Evolutionary conservation across 257 asterid species (phyloP).

Genomic region (Solanum lycopersicoides): DNA sequence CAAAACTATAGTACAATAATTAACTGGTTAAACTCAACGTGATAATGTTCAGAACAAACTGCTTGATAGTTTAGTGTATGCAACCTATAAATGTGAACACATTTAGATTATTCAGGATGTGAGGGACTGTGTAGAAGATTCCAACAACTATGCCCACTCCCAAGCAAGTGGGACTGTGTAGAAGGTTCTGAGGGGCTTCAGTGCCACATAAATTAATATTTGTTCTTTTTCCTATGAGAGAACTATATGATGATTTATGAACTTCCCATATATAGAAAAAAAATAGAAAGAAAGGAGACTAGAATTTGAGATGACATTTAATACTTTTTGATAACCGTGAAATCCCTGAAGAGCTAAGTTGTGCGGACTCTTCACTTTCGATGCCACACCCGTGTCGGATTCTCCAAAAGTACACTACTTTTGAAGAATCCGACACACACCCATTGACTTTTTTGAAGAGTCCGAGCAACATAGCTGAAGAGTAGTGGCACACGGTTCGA

Average conservation of each 20-base stretch:
- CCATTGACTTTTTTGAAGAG: too few species aligned
- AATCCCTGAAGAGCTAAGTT: not conserved
- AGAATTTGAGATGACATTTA: not conserved
- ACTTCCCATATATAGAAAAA: not conserved
- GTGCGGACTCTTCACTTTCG: too few species aligned
- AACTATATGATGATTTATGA: not conserved
- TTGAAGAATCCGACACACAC: too few species aligned
- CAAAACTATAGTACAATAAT: not conserved
- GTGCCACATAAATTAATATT: not conserved
- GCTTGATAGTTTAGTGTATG: not conserved
- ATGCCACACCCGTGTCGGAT: too few species aligned
- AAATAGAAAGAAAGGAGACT: not conserved
- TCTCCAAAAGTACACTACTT: too few species aligned
- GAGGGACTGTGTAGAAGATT: not conserved
- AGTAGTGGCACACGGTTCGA: not conserved
- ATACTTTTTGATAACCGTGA: too few species aligned
- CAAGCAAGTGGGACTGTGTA: not conserved
- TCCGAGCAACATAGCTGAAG: not conserved
- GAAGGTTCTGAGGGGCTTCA: not conserved
- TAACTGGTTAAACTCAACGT: not conserved
- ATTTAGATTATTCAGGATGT: not conserved
- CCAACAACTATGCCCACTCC: not conserved
- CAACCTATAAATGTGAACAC: not conserved
- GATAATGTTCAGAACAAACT: not conserved
- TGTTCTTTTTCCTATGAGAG: not conserved